phyloP scores from a whole-genome alignment of 768 basidiomycete genomes.

The Lentinula lateritia region DNA sequence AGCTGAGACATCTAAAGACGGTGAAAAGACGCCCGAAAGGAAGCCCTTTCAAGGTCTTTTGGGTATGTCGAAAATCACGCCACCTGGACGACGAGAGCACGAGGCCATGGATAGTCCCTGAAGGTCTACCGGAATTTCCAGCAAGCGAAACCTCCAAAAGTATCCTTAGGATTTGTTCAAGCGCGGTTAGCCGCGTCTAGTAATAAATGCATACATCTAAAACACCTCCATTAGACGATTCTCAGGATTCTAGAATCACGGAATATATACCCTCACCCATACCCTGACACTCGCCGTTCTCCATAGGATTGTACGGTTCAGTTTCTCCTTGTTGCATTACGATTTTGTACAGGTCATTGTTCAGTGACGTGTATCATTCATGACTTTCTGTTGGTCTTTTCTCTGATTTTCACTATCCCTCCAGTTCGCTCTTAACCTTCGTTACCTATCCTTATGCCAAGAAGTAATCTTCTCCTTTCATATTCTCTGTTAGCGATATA shows the following conservation, averaged over 20 bases:
- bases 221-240: background rate
- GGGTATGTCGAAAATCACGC: background rate
- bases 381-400: background rate
- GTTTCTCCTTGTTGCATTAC: background rate
- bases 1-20: constrained; percentile 9
- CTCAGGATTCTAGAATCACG: background rate
- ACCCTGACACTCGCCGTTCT: background rate
- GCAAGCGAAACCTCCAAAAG: constrained; percentile 2
- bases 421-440: background rate
- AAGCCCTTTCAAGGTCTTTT: background rate
- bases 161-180: background rate
- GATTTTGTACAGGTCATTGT: background rate
- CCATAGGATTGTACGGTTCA: background rate
- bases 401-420: background rate
- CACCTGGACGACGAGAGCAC: background rate
- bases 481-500: background rate
- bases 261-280: constrained; percentile 2
- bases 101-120: constrained; percentile 3
- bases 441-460: background rate
- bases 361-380: background rate
- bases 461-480: background rate
- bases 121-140: background rate
- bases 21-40: constrained; percentile 20
- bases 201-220: background rate
- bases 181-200: background rate